Conservation (phyloP, 2,329 filamentous ascomycete species). For the Fusarium brachygibbosum region DNA sequence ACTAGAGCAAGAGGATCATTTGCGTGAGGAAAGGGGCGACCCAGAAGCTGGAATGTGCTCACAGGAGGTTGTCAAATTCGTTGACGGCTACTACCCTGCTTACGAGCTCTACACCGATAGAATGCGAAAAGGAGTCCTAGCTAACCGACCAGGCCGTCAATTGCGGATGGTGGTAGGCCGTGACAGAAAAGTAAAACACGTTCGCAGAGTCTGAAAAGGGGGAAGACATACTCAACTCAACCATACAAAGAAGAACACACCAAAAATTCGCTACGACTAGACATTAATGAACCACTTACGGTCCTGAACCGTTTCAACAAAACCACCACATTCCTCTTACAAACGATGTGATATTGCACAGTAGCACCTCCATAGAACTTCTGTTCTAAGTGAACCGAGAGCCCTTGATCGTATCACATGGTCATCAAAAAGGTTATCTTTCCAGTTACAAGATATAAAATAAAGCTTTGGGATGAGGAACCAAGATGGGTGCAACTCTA, state of each 20-base stretch:
- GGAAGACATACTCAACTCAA: background rate
- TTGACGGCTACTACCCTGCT: conserved; percentile 76
- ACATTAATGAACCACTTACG: conserved; percentile 40
- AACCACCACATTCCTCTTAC: conserved; percentile 1
- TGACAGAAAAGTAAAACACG: conserved; percentile 71
- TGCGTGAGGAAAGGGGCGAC: conserved; percentile 73
- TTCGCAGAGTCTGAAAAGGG: conserved; percentile 59
- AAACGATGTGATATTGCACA: conserved; percentile 37
- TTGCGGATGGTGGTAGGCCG: conserved; percentile 72
- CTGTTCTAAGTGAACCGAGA: background rate
- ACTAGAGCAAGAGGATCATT: conserved; percentile 79
- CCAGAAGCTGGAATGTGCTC: conserved; percentile 79
- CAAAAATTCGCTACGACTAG: conserved; percentile 27
- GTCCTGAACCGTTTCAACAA: conserved; percentile 37
- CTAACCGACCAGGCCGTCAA: conserved; percentile 65
- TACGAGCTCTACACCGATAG: conserved; percentile 77
- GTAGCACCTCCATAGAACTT: conserved; percentile 7
- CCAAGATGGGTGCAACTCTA: background rate
- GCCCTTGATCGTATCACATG: background rate
- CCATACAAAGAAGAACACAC: conserved; percentile 10
- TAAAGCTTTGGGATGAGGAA: background rate
- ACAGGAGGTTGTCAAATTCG: conserved; percentile 82
- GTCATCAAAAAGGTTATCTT: background rate
- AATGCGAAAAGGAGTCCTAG: conserved; percentile 70
- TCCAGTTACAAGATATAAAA: background rate